Percentiles rank a stretch among this genome's conserved stretches.
phyloP scores from a whole-genome alignment of 1,284 basidiomycete genomes.

The Malassezia cuniculi region DNA sequence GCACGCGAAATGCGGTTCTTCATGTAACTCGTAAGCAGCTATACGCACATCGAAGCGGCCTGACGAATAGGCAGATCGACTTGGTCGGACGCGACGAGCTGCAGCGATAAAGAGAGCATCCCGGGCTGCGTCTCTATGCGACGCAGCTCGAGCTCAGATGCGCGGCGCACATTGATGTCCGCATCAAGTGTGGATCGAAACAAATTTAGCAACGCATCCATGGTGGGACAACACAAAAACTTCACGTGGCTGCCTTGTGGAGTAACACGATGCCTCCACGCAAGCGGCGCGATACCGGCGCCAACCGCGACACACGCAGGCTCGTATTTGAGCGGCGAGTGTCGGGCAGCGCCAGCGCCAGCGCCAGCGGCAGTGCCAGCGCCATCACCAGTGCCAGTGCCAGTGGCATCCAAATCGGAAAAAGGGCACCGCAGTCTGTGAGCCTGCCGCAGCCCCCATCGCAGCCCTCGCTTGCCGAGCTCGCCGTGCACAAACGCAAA shows the following conservation, averaged over 20 bases:
- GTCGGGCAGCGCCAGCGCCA: background rate
- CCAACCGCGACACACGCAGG: background rate
- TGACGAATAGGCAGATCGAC: slow-evolving; percentile 30
- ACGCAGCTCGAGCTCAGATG: slow-evolving; percentile 40
- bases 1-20: slow-evolving; percentile 38
- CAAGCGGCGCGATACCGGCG: background rate
- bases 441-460: background rate
- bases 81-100: slow-evolving; percentile 26
- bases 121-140: slow-evolving; percentile 36
- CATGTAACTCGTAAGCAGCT: slow-evolving; percentile 18
- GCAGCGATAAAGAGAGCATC: slow-evolving; percentile 38
- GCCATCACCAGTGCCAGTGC: background rate
- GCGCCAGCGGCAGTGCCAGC: background rate
- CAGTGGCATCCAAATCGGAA: background rate
- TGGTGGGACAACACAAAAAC: background rate
- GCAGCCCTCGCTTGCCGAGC: slow-evolving; percentile 46
- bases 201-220: slow-evolving; percentile 13
- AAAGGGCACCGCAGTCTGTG: no score
- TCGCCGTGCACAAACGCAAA: slow-evolving; percentile 79
- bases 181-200: slow-evolving; percentile 16
- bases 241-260: background rate
- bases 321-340: background rate
- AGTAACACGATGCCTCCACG: background rate
- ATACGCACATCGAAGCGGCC: slow-evolving; percentile 31
- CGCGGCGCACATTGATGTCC: slow-evolving; percentile 34